Evolutionary conservation across 2,329 filamentous ascomycete species (phyloP), one percentile per base, ranked within the genome.

Genomic region (Orbilia quercus): DNA sequence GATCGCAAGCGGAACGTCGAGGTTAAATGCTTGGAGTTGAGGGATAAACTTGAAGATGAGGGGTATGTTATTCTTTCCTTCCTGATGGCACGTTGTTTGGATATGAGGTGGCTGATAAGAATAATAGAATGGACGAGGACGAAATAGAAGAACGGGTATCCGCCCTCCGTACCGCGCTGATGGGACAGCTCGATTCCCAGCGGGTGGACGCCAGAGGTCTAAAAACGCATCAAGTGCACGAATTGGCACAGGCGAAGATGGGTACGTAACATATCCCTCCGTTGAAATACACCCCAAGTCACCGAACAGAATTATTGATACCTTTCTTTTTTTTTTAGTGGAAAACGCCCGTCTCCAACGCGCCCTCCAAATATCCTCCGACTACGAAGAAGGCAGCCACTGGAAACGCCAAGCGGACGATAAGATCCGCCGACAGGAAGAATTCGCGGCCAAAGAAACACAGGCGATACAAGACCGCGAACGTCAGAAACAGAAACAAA

Each of bases 181-280:
- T 85, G 36, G 82, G 81, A 48, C 85, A 89, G 76, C 80, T 87
- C 79, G 83, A 85, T 62, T 81, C 83, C 58, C 83, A 81, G 62
- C 80, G 81, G 64, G 82, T 75, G 3, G 64, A 77, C 59, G 74
- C 80, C 60, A 86, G 84, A 77, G 85, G 87, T 7, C 85, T 98
- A 75, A 99, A 98, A 82, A 85, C 89, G 76, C 92, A 98, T 82
- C 92, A 98, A 82, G 92, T 98, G 18, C 95, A 99, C 83, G 95
- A 98, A 82, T 85, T 96, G 80, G 95, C 95, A 16, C 91, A 95
- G 78, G 95, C 94, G 72, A 99, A 99, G 85, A 94, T 96, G 77
- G 90, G 91, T 77, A 74, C 44, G 76, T 64, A 36, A 34, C 34
- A 20, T 4, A 31, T 45, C 42, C 16, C 38, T 23, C 22, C 28